Percentiles rank a stretch among this genome's conserved stretches.
phyloP scores from a whole-genome alignment of 352 stramenopile species.

The Globisporangium carolinianum region DNA sequence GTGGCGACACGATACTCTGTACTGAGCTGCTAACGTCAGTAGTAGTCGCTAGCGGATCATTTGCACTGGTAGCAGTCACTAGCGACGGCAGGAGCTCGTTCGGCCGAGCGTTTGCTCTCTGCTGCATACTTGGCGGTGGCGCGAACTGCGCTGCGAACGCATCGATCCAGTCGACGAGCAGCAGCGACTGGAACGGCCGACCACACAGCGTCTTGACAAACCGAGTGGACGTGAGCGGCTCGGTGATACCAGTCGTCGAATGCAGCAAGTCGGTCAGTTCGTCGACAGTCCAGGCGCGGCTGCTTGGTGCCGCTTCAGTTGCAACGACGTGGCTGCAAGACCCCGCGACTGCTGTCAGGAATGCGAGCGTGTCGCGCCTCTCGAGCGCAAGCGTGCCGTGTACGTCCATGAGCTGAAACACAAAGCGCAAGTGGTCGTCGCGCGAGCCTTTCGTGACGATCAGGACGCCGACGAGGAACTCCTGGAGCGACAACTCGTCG shows the following conservation, averaged over 20 bases:
- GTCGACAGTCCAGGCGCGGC: slow-evolving; percentile 10
- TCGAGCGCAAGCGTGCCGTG: slow-evolving; percentile 11
- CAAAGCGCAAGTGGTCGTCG: slow-evolving; percentile 36
- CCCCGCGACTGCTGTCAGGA: slow-evolving; percentile 14
- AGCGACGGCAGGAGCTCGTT: too few relatives aligned
- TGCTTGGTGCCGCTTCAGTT: slow-evolving; percentile 2
- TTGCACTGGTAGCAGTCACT: too few relatives aligned
- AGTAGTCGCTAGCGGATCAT: too few relatives aligned
- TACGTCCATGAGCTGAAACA: slow-evolving; percentile 32
- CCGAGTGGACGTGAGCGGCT: slow-evolving; percentile 11
- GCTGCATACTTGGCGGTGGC: not conserved
- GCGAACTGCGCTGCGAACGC: slow-evolving; percentile 21
- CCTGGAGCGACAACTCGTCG: slow-evolving; percentile 18
- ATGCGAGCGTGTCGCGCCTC: slow-evolving; percentile 19
- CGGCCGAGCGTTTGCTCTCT: too few relatives aligned
- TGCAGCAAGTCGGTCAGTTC: slow-evolving; percentile 18
- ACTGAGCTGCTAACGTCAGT: too few relatives aligned
- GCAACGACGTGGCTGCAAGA: slow-evolving; percentile 12
- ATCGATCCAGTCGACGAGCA: slow-evolving; percentile 32
- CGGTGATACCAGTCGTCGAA: not conserved
- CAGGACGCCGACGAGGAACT: slow-evolving; percentile 30
- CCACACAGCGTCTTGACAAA: slow-evolving; percentile 19
- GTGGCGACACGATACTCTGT: not conserved
- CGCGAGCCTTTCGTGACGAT: slow-evolving; percentile 24
- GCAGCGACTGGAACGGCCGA: slow-evolving; percentile 11